phyloP scores from a whole-genome alignment of 495 filamentous ascomycete genomes.

The Neurospora intermedia region DNA sequence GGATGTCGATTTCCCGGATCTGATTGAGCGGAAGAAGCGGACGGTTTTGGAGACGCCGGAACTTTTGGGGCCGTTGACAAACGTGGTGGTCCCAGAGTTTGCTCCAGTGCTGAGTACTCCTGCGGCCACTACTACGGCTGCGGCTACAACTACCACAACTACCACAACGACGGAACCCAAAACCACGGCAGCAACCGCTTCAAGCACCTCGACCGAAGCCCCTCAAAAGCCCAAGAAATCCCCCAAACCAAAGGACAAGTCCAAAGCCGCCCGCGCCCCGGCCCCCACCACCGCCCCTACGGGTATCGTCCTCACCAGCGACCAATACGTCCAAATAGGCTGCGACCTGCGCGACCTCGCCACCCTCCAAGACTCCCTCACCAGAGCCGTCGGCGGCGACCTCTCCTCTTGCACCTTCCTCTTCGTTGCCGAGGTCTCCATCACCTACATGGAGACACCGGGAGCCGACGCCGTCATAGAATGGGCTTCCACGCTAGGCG shows the following conservation, averaged over 20 bases:
- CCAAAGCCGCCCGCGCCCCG: background rate
- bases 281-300: slow-evolving; percentile 7
- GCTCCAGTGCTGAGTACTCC: background rate
- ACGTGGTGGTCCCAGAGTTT: slow-evolving; percentile 1
- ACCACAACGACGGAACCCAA: background rate
- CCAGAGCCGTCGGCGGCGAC: slow-evolving; percentile 36
- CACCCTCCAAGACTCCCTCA: slow-evolving; percentile 46
- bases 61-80: slow-evolving; percentile 31
- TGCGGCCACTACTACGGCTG: background rate
- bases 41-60: slow-evolving; percentile 51
- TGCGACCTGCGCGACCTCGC: slow-evolving; percentile 66
- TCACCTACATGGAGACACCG: slow-evolving; percentile 80
- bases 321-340: slow-evolving; percentile 66
- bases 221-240: background rate
- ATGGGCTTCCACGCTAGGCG: slow-evolving; percentile 54
- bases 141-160: background rate
- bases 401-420: slow-evolving; percentile 50
- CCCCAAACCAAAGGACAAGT: background rate
- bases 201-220: slow-evolving; percentile 30
- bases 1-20: slow-evolving; percentile 76
- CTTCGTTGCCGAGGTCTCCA: slow-evolving; percentile 78
- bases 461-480: slow-evolving; percentile 60
- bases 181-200: slow-evolving; percentile 16
- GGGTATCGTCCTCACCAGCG: slow-evolving; percentile 44
- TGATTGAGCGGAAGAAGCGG: slow-evolving; percentile 64